phyloP scores from a whole-genome alignment of 768 basidiomycete species.

The Postia placenta region DNA sequence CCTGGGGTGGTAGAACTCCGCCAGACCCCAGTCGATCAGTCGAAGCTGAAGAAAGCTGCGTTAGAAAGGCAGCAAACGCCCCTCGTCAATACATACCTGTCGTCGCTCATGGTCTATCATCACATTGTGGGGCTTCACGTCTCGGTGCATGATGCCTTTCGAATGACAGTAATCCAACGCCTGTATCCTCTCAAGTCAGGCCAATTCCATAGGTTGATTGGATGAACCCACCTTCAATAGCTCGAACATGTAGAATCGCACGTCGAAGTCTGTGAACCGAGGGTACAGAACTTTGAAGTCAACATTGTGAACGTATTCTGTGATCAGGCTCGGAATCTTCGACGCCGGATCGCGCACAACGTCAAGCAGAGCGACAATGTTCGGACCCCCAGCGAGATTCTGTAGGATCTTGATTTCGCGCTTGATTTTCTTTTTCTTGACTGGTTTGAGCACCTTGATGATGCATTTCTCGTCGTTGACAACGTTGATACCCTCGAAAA shows the following conservation, averaged over 20 bases:
- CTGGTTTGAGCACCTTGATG: slow-evolving; percentile 97
- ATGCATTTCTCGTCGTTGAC: slow-evolving; percentile 92
- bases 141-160: slow-evolving; percentile 97
- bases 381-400: slow-evolving; percentile 93
- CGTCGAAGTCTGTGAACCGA: slow-evolving; percentile 92
- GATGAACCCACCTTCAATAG: slow-evolving; percentile 67
- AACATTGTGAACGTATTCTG: slow-evolving; percentile 97
- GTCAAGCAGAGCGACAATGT: slow-evolving; percentile 88
- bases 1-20: slow-evolving; percentile 97
- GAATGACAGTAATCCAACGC: slow-evolving; percentile 98
- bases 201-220: not conserved
- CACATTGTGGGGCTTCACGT: slow-evolving; percentile 98
- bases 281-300: slow-evolving; percentile 97
- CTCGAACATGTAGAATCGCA: slow-evolving; percentile 95
- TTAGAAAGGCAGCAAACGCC: slow-evolving; percentile 1
- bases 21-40: slow-evolving; percentile 97
- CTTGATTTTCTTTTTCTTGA: slow-evolving; percentile 99
- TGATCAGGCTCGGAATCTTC: slow-evolving; percentile 94
- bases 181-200: slow-evolving; percentile 29
- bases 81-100: slow-evolving; percentile 49
- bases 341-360: slow-evolving; percentile 94
- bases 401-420: slow-evolving; percentile 98
- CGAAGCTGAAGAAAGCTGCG: slow-evolving; percentile 53
- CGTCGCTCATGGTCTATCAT: slow-evolving; percentile 99
- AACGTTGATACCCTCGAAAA: slow-evolving; percentile 91